phyloP scores from a whole-genome alignment of 331 rosid species.

The Rosa hybrid region DNA sequence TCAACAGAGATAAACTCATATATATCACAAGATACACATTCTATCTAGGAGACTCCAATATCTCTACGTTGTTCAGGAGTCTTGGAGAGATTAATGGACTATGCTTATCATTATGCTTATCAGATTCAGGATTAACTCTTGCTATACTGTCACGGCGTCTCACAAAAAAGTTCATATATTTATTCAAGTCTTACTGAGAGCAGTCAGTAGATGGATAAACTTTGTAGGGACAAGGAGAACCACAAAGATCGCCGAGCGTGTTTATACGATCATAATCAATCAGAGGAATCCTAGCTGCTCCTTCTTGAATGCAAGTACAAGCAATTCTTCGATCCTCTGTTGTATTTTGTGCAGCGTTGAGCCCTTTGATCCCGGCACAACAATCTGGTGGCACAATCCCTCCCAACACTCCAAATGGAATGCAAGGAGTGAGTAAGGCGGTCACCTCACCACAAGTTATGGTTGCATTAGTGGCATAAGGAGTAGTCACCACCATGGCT shows the following conservation, averaged over 20 bases:
- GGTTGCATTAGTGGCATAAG: conserved; percentile 12
- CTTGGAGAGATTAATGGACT: too few species aligned
- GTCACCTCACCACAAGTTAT: conserved; percentile 50
- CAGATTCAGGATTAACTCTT: neutral
- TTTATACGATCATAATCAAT: conserved; percentile 50
- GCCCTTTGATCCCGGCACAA: conserved; percentile 48
- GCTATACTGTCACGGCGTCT: neutral
- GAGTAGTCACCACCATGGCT: conserved; percentile 29
- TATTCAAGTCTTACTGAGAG: conserved; percentile 31
- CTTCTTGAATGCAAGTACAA: conserved; percentile 59
- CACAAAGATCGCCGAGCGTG: conserved; percentile 35
- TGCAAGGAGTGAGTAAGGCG: conserved; percentile 50
- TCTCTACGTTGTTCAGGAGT: too few species aligned
- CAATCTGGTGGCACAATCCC: conserved; percentile 49
- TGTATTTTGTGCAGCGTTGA: conserved; percentile 49
- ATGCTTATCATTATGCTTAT: too few species aligned
- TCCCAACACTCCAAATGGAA: conserved; percentile 50
- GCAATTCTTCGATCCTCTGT: conserved; percentile 45
- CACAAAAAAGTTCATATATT: neutral
- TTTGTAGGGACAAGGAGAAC: conserved; percentile 53
- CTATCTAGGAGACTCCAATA: too few species aligned
- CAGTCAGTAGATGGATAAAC: conserved; percentile 71
- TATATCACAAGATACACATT: too few species aligned
- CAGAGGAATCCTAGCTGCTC: conserved; percentile 44
- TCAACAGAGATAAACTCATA: too few species aligned